Base-by-base conservation (phyloP, 2,329 filamentous ascomycete genomes). In the Domatiomyces catenatus region DNA sequence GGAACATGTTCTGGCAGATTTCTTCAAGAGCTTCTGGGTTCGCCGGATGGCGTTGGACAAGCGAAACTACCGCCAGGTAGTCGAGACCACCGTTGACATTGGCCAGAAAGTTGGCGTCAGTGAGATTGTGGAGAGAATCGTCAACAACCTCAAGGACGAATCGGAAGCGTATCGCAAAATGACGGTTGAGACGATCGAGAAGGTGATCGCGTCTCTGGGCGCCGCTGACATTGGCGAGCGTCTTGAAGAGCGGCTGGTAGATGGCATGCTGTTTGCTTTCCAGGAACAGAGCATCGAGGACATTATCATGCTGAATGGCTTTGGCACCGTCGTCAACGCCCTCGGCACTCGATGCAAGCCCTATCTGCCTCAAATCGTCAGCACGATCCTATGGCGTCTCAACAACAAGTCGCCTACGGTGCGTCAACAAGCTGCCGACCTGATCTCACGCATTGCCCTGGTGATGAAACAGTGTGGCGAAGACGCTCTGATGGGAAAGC, bases 1-100 rank as follows among this genome's bases (percentile, higher is more conserved):
- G 67, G 89, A 96, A 63, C 84, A 94, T 55, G 89, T 98, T 6
- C 74, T 98, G 42, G 82, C 86, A 58, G 92, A 96, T 54, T 98
- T 98, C 65, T 98, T 98, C 74, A 95, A 95, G 72, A 89, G 84
- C 63, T 98, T 98, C 71, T 98, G 92, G 92, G 89, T 96, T 42
- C 77, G 92, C 56, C 78, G 92, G 51, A 96, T 98, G 87, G 92
- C 92, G 6, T 72, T 98, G 51, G 92, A 98, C 67, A 94, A 94
- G 72, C 83, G 92, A 58, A 98, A 96, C 71, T 98, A 96, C 66
- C 80, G 90, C 60, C 90, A 96, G 64, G 92, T 98, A 5, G 92
- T 98, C 6, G 92, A 98, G 66, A 98, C 92, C 0, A 98, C 92
- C 0, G 90, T 96, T 12, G 92, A 98, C 61, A 80, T 98, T 47